phyloP scores from a whole-genome alignment of 1,284 basidiomycete species.

The Rhodofomes roseus region DNA sequence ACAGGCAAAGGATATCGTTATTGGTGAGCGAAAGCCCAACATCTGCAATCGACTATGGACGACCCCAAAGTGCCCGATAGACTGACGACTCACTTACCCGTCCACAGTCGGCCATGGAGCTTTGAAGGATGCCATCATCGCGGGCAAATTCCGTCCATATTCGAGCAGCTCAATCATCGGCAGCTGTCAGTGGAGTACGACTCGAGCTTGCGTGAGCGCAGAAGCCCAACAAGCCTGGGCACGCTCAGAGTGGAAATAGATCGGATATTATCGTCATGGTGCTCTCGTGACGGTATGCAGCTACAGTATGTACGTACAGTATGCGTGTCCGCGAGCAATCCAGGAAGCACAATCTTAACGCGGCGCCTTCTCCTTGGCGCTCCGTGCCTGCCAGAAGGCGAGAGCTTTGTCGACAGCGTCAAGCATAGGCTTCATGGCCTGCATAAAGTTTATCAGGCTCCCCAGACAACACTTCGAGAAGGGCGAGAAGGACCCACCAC shows the following conservation, averaged over 20 bases:
- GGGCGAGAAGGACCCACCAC: conserved; percentile 45
- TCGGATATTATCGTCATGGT: neutral
- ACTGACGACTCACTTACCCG: too few species aligned
- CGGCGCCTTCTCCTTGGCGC: conserved; percentile 15
- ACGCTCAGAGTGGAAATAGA: neutral
- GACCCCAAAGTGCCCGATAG: too few species aligned
- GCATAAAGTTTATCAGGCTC: neutral
- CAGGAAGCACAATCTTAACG: conserved; percentile 15
- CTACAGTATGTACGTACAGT: neutral
- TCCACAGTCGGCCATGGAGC: too few species aligned
- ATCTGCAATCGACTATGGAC: too few species aligned
- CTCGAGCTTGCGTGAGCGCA: neutral
- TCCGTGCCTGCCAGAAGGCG: conserved; percentile 45
- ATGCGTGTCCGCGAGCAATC: neutral
- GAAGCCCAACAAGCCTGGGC: neutral
- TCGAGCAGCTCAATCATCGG: neutral
- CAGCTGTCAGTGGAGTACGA: neutral
- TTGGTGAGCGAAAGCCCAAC: too few species aligned
- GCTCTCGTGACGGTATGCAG: neutral
- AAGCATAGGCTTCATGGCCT: conserved; percentile 81
- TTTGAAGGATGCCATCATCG: neutral
- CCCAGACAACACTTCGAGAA: neutral
- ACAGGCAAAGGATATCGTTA: too few species aligned
- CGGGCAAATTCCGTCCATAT: neutral
- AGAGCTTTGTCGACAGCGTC: conserved; percentile 79